These are phyloP conservation scores for Fagus crenata DNA, from an alignment of 306 rosid genomes.

Conservation along the genomic window DNA sequence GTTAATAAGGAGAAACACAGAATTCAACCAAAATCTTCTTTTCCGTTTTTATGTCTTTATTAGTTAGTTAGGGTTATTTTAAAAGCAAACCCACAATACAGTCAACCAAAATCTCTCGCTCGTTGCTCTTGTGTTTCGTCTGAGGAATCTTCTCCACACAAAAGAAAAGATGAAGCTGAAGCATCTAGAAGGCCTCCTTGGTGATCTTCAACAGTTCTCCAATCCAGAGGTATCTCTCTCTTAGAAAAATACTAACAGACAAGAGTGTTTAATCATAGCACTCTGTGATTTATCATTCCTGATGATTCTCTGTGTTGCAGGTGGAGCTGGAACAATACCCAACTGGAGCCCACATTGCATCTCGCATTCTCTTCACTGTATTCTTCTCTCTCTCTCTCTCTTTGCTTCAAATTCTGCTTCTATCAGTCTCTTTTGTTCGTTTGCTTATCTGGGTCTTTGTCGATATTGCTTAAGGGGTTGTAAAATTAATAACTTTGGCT, in stretches of 20 bases:
- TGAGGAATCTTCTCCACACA: slow-evolving; percentile 8
- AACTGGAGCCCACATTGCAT: slow-evolving; percentile 94
- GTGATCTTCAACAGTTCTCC: slow-evolving; percentile 72
- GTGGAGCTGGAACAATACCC: slow-evolving; percentile 90
- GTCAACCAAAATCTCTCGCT: no score
- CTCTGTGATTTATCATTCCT: not conserved
- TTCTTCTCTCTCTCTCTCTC: slow-evolving; percentile 20
- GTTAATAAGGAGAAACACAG: no score
- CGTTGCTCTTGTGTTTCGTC: not conserved
- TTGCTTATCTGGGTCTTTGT: not conserved
- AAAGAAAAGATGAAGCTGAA: slow-evolving; percentile 69
- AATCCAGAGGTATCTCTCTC: slow-evolving; percentile 63
- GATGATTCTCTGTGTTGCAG: slow-evolving; percentile 37
- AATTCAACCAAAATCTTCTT: no score
- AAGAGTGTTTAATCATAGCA: not conserved
- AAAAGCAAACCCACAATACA: no score
- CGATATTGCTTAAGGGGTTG: not conserved
- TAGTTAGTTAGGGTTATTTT: no score
- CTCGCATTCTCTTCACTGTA: slow-evolving; percentile 88
- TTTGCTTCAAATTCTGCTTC: not conserved
- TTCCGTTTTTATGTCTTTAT: no score
- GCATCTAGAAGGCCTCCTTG: slow-evolving; percentile 76
- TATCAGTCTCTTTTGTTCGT: not conserved
- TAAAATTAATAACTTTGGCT: not conserved
- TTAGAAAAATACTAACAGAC: not conserved